These are phyloP conservation scores for Oemleria cerasiformis DNA, from an alignment of 306 rosid species.

Conservation along the genomic window DNA sequence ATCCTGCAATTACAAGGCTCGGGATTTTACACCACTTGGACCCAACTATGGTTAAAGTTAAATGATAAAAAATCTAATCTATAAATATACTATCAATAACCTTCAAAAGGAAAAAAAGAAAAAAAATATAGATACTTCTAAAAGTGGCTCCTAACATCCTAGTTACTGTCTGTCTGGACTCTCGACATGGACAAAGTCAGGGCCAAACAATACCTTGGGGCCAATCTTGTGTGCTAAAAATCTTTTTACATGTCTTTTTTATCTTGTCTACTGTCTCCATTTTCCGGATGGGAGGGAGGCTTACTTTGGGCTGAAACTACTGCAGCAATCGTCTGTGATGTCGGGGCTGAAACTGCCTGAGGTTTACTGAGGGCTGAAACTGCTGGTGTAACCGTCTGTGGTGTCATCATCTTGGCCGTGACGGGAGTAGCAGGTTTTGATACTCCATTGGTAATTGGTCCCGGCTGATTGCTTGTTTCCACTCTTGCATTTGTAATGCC, in stretches of 20 bases:
- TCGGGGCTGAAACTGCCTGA: neutral
- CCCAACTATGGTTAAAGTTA: conserved; percentile 48
- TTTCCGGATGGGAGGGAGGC: conserved; percentile 44
- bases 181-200: conserved; percentile 25
- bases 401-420: conserved; percentile 27
- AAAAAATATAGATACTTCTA: conserved; percentile 34
- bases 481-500: conserved; percentile 45
- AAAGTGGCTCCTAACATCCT: conserved; percentile 28
- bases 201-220: conserved; percentile 25
- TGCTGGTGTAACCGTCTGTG: conserved; percentile 36
- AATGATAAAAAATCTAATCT: conserved; percentile 35
- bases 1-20: conserved; percentile 47
- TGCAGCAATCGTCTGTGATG: neutral
- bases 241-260: conserved; percentile 41
- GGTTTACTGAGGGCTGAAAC: conserved; percentile 13
- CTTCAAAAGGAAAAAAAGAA: conserved; percentile 32
- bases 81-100: conserved; percentile 42
- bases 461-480: conserved; percentile 36
- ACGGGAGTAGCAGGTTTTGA: conserved; percentile 40
- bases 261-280: conserved; percentile 44
- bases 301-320: neutral
- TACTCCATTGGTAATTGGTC: conserved; percentile 47
- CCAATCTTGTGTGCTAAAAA: conserved; percentile 39
- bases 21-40: conserved; percentile 59
- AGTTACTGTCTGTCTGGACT: conserved; percentile 24